Evolutionary conservation across 83 land plant genomes (phyloP).

Genomic region (Picea mariana): DNA sequence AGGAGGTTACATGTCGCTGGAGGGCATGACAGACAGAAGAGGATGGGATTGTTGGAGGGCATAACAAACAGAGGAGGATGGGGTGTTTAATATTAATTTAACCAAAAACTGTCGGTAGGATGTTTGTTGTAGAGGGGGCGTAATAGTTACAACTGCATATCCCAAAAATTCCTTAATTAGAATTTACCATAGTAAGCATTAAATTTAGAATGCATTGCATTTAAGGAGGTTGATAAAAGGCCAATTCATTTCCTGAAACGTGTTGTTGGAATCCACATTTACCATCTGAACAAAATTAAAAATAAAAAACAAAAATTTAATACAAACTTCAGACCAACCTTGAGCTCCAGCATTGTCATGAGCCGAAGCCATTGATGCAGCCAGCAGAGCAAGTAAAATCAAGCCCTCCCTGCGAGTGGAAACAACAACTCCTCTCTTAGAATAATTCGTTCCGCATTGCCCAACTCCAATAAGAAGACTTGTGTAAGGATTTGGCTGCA

Average conservation of each 20-base stretch:
- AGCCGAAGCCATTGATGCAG: neutral
- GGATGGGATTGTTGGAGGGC: no score
- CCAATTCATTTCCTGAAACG: neutral
- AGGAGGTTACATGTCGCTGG: no score
- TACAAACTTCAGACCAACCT: neutral
- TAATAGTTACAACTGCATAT: no score
- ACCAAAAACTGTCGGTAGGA: neutral
- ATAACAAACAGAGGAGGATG: no score
- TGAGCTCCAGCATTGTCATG: neutral
- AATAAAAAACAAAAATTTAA: neutral
- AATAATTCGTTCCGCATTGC: no score
- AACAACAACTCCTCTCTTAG: neutral
- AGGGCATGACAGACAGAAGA: no score
- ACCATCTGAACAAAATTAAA: neutral
- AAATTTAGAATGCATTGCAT: neutral
- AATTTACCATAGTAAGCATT: no score
- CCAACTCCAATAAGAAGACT: no score
- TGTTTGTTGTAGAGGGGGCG: no score
- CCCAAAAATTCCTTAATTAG: no score
- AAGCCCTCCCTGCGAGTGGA: conserved; percentile 9
- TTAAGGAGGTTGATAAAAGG: neutral
- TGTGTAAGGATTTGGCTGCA: no score
- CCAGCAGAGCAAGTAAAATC: neutral
- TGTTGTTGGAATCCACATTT: no score
- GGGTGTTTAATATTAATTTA: neutral